Evolutionary conservation across 163 green algal species (phyloP).

Genomic region (Scenedesmus sp.): DNA sequence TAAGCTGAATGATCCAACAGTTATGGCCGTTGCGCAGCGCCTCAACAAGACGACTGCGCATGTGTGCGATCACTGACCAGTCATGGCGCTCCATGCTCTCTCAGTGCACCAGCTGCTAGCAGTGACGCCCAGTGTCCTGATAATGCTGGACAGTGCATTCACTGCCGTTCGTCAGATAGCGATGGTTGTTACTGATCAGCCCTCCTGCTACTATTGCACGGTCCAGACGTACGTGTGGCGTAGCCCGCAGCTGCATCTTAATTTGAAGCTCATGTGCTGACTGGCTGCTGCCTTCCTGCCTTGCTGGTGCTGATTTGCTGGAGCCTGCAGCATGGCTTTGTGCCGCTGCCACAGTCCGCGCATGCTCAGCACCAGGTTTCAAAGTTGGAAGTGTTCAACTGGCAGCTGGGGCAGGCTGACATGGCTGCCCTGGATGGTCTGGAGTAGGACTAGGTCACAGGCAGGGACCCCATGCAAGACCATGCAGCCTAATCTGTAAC

Average conservation of each 20-base stretch:
- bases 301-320: slow-evolving; percentile 69
- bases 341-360: slow-evolving; percentile 76
- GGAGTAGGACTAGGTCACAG: slow-evolving; percentile 66
- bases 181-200: too few species aligned
- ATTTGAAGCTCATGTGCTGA: too few species aligned
- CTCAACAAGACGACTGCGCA: slow-evolving; percentile 65
- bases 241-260: too few species aligned
- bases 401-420: slow-evolving; percentile 57
- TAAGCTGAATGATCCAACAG: slow-evolving; percentile 66
- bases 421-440: slow-evolving; percentile 67
- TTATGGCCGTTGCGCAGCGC: slow-evolving; percentile 57
- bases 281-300: not conserved
- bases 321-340: slow-evolving; percentile 79
- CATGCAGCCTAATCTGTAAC: slow-evolving; percentile 57
- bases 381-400: slow-evolving; percentile 73
- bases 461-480: slow-evolving; percentile 68
- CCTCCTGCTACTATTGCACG: too few species aligned
- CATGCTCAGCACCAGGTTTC: slow-evolving; percentile 60
- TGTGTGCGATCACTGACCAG: slow-evolving; percentile 37
- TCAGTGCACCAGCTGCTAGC: not conserved
- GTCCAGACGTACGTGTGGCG: too few species aligned
- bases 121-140: not conserved
- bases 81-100: not conserved
- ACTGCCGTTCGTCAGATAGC: not conserved
- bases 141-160: too few species aligned